A percentile compares a stretch with the other conserved stretches of the same genome.
Conservation (phyloP, 2,329 filamentous ascomycete species). For the Microdochium trichocladiopsis region DNA sequence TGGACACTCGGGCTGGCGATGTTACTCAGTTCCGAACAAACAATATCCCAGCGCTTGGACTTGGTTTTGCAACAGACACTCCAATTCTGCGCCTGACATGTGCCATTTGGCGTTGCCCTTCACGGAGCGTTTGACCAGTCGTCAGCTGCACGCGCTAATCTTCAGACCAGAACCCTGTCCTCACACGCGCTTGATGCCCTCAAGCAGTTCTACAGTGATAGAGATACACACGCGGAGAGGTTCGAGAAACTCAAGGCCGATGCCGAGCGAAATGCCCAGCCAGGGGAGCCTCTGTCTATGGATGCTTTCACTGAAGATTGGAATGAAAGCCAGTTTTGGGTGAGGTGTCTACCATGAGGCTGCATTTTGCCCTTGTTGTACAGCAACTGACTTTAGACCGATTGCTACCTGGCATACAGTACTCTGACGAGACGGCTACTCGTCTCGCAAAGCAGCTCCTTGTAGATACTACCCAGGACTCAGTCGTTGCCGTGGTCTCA, state of each 20-base stretch:
- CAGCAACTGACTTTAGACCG: slow-evolving; percentile 21
- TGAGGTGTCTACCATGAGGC: slow-evolving; percentile 26
- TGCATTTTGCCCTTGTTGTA: neutral
- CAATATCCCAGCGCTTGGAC: no score
- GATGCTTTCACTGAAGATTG: slow-evolving; percentile 72
- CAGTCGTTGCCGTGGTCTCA: slow-evolving; percentile 62
- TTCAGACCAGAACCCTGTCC: slow-evolving; percentile 49
- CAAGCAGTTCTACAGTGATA: slow-evolving; percentile 66
- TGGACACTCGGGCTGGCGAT: no score
- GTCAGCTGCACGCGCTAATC: neutral
- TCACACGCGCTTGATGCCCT: slow-evolving; percentile 60
- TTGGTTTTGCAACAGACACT: no score
- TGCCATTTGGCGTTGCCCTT: no score
- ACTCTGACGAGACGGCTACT: slow-evolving; percentile 64
- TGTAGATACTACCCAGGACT: slow-evolving; percentile 46
- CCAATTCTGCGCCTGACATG: no score
- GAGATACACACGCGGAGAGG: slow-evolving; percentile 56
- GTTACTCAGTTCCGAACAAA: no score
- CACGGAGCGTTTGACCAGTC: no score
- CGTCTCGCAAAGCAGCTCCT: slow-evolving; percentile 59
- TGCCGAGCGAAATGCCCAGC: slow-evolving; percentile 46
- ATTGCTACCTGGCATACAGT: no score
- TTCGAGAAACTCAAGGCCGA: slow-evolving; percentile 61
- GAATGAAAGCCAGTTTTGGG: slow-evolving; percentile 82
- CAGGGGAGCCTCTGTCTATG: slow-evolving; percentile 43